Base-by-base conservation (phyloP, 352 stramenopile species). In the Globisporangium perplexum region DNA sequence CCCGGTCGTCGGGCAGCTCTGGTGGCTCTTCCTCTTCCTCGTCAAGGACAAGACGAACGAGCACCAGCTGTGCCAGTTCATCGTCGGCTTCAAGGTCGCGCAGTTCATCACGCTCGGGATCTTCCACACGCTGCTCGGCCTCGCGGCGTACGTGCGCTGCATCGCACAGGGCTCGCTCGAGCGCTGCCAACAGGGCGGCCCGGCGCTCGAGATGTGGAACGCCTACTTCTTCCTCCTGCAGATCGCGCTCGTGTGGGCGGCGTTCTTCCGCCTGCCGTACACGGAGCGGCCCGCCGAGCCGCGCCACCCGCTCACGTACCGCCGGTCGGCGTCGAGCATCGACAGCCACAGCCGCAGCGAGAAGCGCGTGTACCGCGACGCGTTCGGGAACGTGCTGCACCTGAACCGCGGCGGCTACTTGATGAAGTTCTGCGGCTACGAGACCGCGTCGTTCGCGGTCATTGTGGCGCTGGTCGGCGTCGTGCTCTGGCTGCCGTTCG, bases 41-140 rank as follows among this genome's bases (percentile, higher is more conserved):
- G 74, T 96, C 50, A 93, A 95, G 60, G 86, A 97, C 74, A 96
- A 96, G 60, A 92, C 81, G 30, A 90, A 97, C 64, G 88, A 97
- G 63, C 90, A 95, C 54, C 88, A 96, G 56, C 65, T 97, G n/a
- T 95, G 85, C 53, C 76, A 97, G 55, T 97, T 97, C 39, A 96
- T 97, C 47, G 80, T 96, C 18, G 82, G 84, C 17, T 96, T 97
- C 67, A 92, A 96, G 46, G 77, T 76, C n/a, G 84, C 86, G 7
- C 87, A 96, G 59, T 97, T 97, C 55, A 84, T 96, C 45, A 91
- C 84, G 17, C 71, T 95, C 22, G 88, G 88, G 0, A 66, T 95
- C 18, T 61, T 90, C 53, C 72, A 84, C 53, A 88, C 78, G 42
- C 60, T 75, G 17, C 70, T 86, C 35, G 86, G 83, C 3, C 58